Base-by-base conservation (phyloP, 306 rosid genomes). In the Hippophae rhamnoides region DNA sequence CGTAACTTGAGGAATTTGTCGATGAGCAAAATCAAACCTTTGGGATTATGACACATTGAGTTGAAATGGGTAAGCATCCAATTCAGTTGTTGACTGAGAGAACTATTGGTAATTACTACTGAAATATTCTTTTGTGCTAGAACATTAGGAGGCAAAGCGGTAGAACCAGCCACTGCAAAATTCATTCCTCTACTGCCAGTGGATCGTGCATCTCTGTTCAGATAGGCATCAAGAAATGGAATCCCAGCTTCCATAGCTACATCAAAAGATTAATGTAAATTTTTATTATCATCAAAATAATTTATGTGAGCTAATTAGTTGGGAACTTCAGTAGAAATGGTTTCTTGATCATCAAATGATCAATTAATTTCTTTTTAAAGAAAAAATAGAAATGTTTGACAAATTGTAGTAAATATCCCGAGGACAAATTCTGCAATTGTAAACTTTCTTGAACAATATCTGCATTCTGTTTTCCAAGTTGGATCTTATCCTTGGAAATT, bases 151-250 rank as follows among this genome's bases (percentile, higher is more conserved):
- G 62, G 6, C 57, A 62, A 62, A 47, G 74, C 68, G 0, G 74
- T 69, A 42, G 74, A 55, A 41, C 68, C 68, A 26, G 68, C 74
- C 53, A 62, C 63, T 5, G 74, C 74, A 50, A 69, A 69, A 10
- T 62, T 62, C 45, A 54, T 47, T n/a, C 53, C 53, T 49, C 53
- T 14, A 13, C 74, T 68, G 25, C 38, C 46, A 6, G 13, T n/a
- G 23, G 8, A 40, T 46, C 41, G 14, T 9, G 26, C 68, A 10
- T 56, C 58, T 11, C 2, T 62, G 1, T 69, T 47, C 25, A 69
- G 8, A 25, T 56, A 69, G 12, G 59, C 63, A 43, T 55, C 43
- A 31, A 69, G 58, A 12, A 69, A 56, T 0, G 74, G 74, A 55
- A 69, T 46, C 26, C 74, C 68, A 0, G 58, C 48, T 0, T 48